A percentile compares a stretch with the other conserved stretches of the same genome.
Evolutionary conservation across 2,329 filamentous ascomycete species (phyloP).

Genomic region (Aspergillus proliferans): DNA sequence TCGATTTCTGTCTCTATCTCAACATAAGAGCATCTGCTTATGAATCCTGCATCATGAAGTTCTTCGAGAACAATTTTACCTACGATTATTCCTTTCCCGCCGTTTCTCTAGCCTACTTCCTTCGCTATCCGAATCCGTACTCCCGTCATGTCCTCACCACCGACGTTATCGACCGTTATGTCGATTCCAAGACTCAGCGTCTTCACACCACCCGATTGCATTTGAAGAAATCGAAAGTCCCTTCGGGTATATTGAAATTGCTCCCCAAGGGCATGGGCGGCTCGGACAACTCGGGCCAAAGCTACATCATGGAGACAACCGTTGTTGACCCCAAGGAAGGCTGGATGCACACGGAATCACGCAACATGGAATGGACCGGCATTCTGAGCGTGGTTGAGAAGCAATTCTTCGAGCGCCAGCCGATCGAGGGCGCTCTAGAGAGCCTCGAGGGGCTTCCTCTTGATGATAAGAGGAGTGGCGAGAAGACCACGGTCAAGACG

Average conservation of each 20-base stretch:
- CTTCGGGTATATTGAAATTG: slow-evolving; percentile 55
- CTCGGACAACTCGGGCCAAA: slow-evolving; percentile 53
- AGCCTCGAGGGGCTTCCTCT: slow-evolving; percentile 26
- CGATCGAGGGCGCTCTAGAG: slow-evolving; percentile 14
- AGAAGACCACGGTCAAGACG: slow-evolving; percentile 53
- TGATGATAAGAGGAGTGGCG: slow-evolving; percentile 29
- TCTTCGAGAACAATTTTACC: slow-evolving; percentile 51
- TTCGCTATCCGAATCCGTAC: slow-evolving; percentile 63
- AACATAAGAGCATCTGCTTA: slow-evolving; percentile 5
- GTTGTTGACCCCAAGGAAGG: slow-evolving; percentile 57
- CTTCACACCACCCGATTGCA: slow-evolving; percentile 58
- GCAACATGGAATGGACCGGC: slow-evolving; percentile 61
- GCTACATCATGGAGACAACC: slow-evolving; percentile 58
- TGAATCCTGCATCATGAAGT: slow-evolving; percentile 42
- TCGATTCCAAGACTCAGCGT: slow-evolving; percentile 54
- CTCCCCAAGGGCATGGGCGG: slow-evolving; percentile 55
- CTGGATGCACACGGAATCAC: slow-evolving; percentile 60
- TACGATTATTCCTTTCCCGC: slow-evolving; percentile 62
- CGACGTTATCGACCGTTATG: slow-evolving; percentile 59
- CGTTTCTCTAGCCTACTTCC: slow-evolving; percentile 62
- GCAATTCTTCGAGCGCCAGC: slow-evolving; percentile 50
- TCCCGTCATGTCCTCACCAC: slow-evolving; percentile 59
- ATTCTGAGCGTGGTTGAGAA: slow-evolving; percentile 58
- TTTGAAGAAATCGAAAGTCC: slow-evolving; percentile 58
- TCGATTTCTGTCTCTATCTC: neutral